phyloP scores from a whole-genome alignment of 495 filamentous ascomycete genomes.

The Platismatia glauca region DNA sequence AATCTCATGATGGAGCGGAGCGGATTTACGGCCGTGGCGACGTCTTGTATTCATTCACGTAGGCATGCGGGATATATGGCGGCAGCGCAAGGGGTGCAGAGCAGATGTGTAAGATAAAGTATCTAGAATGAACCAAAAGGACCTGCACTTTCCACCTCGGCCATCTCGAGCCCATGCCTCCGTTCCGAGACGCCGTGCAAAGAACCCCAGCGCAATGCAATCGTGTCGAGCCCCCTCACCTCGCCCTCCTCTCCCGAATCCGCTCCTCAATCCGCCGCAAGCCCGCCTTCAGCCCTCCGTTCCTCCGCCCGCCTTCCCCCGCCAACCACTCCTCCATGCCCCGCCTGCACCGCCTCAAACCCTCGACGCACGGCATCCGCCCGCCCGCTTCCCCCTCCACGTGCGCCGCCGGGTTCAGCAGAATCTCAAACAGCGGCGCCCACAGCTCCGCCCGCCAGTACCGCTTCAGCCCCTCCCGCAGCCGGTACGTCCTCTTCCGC shows the following conservation, averaged over 20 bases:
- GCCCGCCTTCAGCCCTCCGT: constrained; percentile 49
- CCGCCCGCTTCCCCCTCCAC: constrained; percentile 50
- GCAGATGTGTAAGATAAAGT: neutral
- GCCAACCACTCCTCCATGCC: constrained; percentile 82
- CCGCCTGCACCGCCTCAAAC: constrained; percentile 48
- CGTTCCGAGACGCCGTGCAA: neutral
- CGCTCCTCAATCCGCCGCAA: constrained; percentile 57
- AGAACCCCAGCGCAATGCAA: neutral
- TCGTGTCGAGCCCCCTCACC: constrained; percentile 18
- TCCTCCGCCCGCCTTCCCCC: constrained; percentile 70
- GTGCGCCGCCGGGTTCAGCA: constrained; percentile 68
- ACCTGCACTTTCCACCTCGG: neutral
- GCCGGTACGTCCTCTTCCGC: constrained; percentile 54
- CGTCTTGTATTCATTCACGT: neutral
- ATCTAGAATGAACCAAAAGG: neutral
- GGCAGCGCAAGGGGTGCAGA: neutral
- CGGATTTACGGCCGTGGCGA: neutral
- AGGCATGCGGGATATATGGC: neutral
- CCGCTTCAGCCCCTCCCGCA: constrained; percentile 71
- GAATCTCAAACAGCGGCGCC: constrained; percentile 70
- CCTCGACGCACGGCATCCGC: constrained; percentile 52
- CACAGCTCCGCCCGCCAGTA: constrained; percentile 96
- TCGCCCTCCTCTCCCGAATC: constrained; percentile 59
- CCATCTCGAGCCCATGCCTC: neutral
- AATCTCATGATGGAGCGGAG: constrained; percentile 5